Base-by-base conservation (phyloP, 495 filamentous ascomycete genomes). In the Podospora conica region DNA sequence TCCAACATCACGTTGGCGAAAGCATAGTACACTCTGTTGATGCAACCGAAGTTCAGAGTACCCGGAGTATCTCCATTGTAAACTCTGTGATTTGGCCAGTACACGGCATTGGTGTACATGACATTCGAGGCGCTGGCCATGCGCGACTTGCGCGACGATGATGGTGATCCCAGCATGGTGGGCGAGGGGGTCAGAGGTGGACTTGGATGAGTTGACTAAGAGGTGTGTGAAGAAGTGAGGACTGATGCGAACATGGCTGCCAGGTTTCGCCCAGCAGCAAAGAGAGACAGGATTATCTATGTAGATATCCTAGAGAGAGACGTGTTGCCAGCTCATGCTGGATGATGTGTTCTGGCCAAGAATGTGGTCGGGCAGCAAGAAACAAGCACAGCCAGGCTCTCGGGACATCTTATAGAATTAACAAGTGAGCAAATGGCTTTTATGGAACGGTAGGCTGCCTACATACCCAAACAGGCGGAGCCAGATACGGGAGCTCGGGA, bases 81-180 rank as follows among this genome's bases (percentile, higher is more conserved):
- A 31, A 94, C 85, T 57, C 88, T 82, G 84, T 88, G 91, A 75
- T 95, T 96, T 3, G 92, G 91, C 80, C 93, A 96, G 76, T 95
- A 96, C n/a, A 91, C 89, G 22, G 88, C 92, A 76, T 96, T 96
- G 64, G 80, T 83, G 71, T 82, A 83, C 78, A 85, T 85, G 53
- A 84, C 78, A 56, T 70, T 79, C 27, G 77, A 71, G 28, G 74
- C 73, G 68, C 74, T 79, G 12, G 73, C 61, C 61, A 79, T 76
- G 63, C 78, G 78, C 63, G 76, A 68, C 74, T 75, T 79, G 60
- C 77, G 76, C 57, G 76, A 76, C 6, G 75, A 72, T 8, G 76
- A 25, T 54, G 64, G 65, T n/a, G 59, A 58, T 53, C 48, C 33
- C 29, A 55, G 61, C 65, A 70, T 71, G 62, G 33, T 53, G 28